Percentiles rank a stretch among this genome's conserved stretches.
Evolutionary conservation across 2,329 filamentous ascomycete genomes (phyloP).

Genomic region (Curvularia lunata): DNA sequence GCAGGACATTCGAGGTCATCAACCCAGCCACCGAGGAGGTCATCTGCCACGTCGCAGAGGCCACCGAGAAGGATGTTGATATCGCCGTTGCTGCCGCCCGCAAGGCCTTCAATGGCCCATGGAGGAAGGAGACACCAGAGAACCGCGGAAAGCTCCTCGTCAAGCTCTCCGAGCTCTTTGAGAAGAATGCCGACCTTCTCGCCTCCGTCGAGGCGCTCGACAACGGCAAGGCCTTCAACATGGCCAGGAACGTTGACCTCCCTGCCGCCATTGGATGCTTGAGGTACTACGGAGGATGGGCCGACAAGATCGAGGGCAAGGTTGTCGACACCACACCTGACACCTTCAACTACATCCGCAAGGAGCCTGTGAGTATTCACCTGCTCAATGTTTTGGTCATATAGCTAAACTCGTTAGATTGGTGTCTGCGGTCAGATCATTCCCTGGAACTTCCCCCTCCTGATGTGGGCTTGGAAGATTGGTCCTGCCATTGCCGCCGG

Average conservation of each 20-base stretch:
- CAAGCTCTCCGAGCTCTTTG: slow-evolving; percentile 80
- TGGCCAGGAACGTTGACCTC: slow-evolving; percentile 76
- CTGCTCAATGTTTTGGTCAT: background rate
- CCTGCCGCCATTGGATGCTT: slow-evolving; percentile 70
- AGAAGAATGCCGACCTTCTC: slow-evolving; percentile 78
- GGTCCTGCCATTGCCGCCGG: slow-evolving; percentile 74
- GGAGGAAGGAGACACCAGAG: slow-evolving; percentile 72
- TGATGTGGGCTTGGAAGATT: slow-evolving; percentile 86
- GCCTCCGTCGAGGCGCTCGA: slow-evolving; percentile 86
- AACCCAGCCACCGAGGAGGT: slow-evolving; percentile 86
- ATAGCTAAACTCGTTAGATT: slow-evolving; percentile 54
- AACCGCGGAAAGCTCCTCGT: slow-evolving; percentile 71
- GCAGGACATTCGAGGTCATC: slow-evolving; percentile 90
- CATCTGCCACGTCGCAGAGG: slow-evolving; percentile 83
- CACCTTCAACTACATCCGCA: slow-evolving; percentile 82
- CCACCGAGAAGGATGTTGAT: slow-evolving; percentile 83
- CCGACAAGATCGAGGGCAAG: slow-evolving; percentile 90
- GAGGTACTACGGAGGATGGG: slow-evolving; percentile 88
- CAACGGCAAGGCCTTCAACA: slow-evolving; percentile 80
- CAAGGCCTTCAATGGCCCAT: slow-evolving; percentile 79
- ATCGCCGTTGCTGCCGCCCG: slow-evolving; percentile 84
- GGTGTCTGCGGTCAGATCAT: slow-evolving; percentile 88
- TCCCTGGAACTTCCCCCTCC: slow-evolving; percentile 85
- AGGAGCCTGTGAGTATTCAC: slow-evolving; percentile 68
- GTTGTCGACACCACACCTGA: slow-evolving; percentile 79